These are phyloP conservation scores for Paraleonurus japonicus DNA, from an alignment of 257 asterid genomes.

Conservation along the genomic window DNA sequence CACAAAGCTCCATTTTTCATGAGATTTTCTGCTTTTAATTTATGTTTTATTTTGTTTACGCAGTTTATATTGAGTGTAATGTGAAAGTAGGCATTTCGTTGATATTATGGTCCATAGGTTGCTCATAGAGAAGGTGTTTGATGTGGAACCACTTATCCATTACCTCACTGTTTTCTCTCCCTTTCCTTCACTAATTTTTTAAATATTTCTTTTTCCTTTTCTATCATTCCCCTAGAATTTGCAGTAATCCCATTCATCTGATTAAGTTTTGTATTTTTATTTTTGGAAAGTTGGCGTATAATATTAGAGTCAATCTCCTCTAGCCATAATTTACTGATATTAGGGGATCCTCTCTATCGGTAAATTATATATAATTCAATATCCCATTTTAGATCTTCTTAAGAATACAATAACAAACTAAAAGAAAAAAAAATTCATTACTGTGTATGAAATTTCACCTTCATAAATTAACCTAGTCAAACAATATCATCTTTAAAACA, in stretches of 20 bases:
- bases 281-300: too few species aligned
- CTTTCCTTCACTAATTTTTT: background rate
- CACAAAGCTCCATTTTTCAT: constrained; percentile 53
- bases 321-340: too few species aligned
- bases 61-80: background rate
- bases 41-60: background rate
- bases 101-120: background rate
- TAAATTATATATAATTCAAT: too few species aligned
- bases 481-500: too few species aligned
- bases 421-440: too few species aligned
- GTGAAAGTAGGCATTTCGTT: background rate
- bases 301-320: too few species aligned
- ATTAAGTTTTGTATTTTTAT: too few species aligned
- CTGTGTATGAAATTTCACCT: background rate
- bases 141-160: constrained; percentile 34
- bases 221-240: background rate
- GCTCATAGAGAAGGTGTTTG: constrained; percentile 22
- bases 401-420: too few species aligned
- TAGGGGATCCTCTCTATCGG: background rate
- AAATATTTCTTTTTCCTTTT: background rate
- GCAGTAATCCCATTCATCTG: background rate
- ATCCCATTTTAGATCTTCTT: too few species aligned
- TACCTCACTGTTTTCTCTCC: background rate
- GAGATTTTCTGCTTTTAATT: background rate
- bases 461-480: too few species aligned